Evolutionary conservation across 495 filamentous ascomycete genomes (phyloP), one percentile per base, ranked within the genome.

Genomic region (Hypoxylon perforatum): DNA sequence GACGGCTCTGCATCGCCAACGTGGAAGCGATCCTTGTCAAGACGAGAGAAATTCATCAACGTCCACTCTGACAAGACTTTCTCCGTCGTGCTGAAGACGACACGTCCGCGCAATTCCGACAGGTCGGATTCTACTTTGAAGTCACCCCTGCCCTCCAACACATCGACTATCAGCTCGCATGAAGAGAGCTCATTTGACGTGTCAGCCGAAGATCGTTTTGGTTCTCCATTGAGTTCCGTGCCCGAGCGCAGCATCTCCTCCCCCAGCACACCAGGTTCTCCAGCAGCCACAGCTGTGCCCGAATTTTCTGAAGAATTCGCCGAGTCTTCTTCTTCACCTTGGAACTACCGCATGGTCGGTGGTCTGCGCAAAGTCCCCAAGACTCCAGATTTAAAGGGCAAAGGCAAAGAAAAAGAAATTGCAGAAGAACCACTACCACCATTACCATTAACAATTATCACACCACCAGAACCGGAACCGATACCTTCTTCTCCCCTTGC

Each of bases 321-420:
- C 62, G 56, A 66, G 58, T 75, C 74, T 23, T 82, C 81, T 23
- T 81, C 81, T 18, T 63, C 64, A 10, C 82, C 83, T 42, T 82
- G 79, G 78, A 83, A 82, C 73, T 84, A 84, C 65, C 78, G 79
- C 61, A 75, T 86, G 72, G 78, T 82, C 38, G 83, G 84, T 71
- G 84, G 84, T 54, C 71, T 86, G 50, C 83, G 84, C 21, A 84
- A 84, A 69, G 84, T 85, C 11, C 76, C 81, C 17, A 75, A 76
- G 19, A 84, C 82, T 21, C 78, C 82, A 25, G 83, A 85, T 65
- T 68, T 75, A 38, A 84, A 82, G 67, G 70, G 75, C 11, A 83
- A 81, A 69, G 74, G 73, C 42, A 75, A 75, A 57, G 63, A 50
- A 60, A 75, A 69, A 49, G 65, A 73, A 45, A 14, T 70, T 35